phyloP scores from a whole-genome alignment of 768 basidiomycete genomes.

The Cubamyces sp. region DNA sequence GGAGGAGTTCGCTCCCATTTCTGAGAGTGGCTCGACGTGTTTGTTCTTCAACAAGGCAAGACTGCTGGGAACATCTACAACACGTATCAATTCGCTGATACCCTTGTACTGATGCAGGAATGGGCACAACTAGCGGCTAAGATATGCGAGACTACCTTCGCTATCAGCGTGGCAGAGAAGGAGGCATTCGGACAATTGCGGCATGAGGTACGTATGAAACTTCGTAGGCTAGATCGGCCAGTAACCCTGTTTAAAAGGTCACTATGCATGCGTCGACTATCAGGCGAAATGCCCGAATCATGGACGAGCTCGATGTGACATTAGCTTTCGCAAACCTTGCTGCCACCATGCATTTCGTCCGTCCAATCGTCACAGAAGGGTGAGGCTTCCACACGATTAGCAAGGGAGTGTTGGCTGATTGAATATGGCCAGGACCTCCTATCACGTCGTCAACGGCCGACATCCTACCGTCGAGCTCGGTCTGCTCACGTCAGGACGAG shows the following conservation, averaged over 20 bases:
- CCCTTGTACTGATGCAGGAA: conserved; percentile 44
- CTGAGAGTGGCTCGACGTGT: conserved; percentile 67
- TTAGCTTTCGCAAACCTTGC: conserved; percentile 84
- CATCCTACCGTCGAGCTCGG: conserved; percentile 95
- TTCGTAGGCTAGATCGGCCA: background rate
- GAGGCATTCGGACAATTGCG: conserved; percentile 74
- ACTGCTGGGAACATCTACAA: background rate
- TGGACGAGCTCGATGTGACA: conserved; percentile 88
- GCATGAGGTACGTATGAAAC: conserved; percentile 52
- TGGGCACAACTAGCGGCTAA: conserved; percentile 78
- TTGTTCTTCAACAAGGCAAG: conserved; percentile 60
- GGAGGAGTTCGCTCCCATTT: conserved; percentile 57
- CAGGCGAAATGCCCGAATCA: conserved; percentile 73
- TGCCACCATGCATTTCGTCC: conserved; percentile 72
- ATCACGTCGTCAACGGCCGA: conserved; percentile 77
- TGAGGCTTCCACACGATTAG: conserved; percentile 39
- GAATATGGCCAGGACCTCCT: conserved; percentile 49
- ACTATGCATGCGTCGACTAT: conserved; percentile 57
- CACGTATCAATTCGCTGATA: background rate
- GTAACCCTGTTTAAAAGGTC: conserved; percentile 50
- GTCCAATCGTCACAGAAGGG: conserved; percentile 73
- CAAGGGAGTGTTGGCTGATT: background rate
- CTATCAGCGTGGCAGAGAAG: conserved; percentile 64
- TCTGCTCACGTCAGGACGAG: conserved; percentile 69
- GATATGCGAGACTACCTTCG: conserved; percentile 59